Evolutionary conservation across 495 filamentous ascomycete genomes (phyloP), one percentile per base, ranked within the genome.

Genomic region (Usnea hakonensis): DNA sequence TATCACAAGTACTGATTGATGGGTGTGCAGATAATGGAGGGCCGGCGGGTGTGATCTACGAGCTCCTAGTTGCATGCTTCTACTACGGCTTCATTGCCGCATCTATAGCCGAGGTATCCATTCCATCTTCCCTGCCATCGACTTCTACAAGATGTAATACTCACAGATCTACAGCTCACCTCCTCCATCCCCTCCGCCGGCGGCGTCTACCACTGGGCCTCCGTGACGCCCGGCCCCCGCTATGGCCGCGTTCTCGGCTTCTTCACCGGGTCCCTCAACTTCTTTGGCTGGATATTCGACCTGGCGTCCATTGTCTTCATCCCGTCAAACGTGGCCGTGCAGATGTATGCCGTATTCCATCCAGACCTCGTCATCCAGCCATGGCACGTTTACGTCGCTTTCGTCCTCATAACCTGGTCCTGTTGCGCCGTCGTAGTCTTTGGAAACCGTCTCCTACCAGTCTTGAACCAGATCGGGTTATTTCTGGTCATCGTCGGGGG

Each of bases 201-300:
- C n/a, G 88, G 90, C 43, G 89, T 91, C 9, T 91, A 91, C 70
- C 88, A 91, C 71, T 91, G 88, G 88, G 87, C 87, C 0, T 85
- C 86, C 0, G 79, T 90, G 3, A 82, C 88, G 0, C 79, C 79
- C 5, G 88, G 88, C 2, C 81, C 79, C 2, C 78, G 73, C 32
- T 84, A 78, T 60, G 88, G 88, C 19, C 77, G 85, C 9, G 67
- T 79, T 3, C 66, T 81, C 21, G 87, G 89, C 17, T 92, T 83
- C 69, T 90, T 89, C 64, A 83, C 87, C 0, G 89, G 89, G 16
- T 87, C 81, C 72, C 76, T 87, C 65, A 91, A 92, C 69, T 86
- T 87, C 68, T 85, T 86, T 64, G 89, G 83, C 21, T 90, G 87
- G 87, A 72, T 88, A 64, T 81, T 90, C 64, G 81, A 81, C 61